Evolutionary conservation across 768 basidiomycete species (phyloP), one percentile per base, ranked within the genome.

Genomic region (Macrocybe gigantea): DNA sequence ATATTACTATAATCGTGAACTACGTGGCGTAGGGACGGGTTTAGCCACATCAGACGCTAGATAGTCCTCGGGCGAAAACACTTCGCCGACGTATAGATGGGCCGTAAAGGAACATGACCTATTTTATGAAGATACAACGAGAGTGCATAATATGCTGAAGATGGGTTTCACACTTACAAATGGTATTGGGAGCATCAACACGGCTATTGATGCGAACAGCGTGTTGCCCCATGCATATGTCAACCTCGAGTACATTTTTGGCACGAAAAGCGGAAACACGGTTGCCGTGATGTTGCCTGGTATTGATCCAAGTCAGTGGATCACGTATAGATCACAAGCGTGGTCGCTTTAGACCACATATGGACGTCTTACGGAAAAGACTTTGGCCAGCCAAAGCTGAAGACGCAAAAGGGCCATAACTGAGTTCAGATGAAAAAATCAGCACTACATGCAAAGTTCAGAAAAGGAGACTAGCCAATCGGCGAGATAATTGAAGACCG

Each of bases 321-420:
- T n/a, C n/a, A n/a, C n/a, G n/a, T 22, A 50, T 33, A 44, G 4
- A 6, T 22, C 10, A n/a, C 7, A 8, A 13, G 30, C 13, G 12
- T 31, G 14, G 12, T 22, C 12, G 29, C 35, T 14, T 48, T 22
- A 30, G n/a, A 33, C 11, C 7, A 35, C 13, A 7, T 36, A 5
- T 49, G 45, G 13, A 66, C 76, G 46, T 22, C 22, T 22, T 55
- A 74, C 83, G 70, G 48, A 74, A 71, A 48, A 85, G 66, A 55
- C 77, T 80, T 60, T 85, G 83, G 1, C 78, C 85, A 1, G 85
- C 84, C 12, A 85, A 64, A 7, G 83, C 84, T 0, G 81, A 83
- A 0, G 82, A 84, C 5, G 85, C 83, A 58, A 79, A 85, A 5
- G 74, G 73, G 2, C 78, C 77, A 49, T 80, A 79, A 52, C 79